Base-by-base conservation (phyloP, 768 basidiomycete species). In the Lenzites betulinus region DNA sequence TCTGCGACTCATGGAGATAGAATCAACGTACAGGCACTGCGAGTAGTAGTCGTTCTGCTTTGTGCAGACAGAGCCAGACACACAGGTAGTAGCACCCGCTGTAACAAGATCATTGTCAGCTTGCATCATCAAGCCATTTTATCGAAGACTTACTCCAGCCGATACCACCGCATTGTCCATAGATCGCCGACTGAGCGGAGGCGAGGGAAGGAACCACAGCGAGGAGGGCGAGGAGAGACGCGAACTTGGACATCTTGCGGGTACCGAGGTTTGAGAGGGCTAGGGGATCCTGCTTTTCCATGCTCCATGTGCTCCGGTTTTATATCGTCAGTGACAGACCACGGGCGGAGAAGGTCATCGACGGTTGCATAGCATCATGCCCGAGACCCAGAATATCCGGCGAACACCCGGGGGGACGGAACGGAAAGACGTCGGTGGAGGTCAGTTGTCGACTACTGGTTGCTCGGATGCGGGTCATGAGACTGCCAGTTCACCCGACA, bases 81-180 rank as follows among this genome's bases (percentile, higher is more conserved):
- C 74, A 51, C 74, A 75, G 23, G 73, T 70, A 9, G 74, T 76
- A 20, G 73, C 46, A 43, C 75, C 74, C 60, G 62, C 72, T 74
- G 35, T 16, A 49, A 18, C 35, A 11, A 28, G 7, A 3, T 47
- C 20, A 50, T 23, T 47, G 15, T 11, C 2, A 39, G 49, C 16
- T 11, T 62, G 38, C 63, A 5, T 35, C 22, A 20, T 11, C 39
- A 22, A 35, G 22, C 16, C n/a, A 11, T 13, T 49, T 25, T 12
- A 7, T n/a, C 2, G 36, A 1, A 20, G 22, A 74, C 80, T 60
- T 71, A 83, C 81, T 71, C 80, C 81, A 82, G 55, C 70, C 73
- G 55, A 74, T 74, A 42, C 83, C 83, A 69, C 83, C 83, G 65
- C 84, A 86, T 66, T 85, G 85, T 8, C 77, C 81, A 48, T 71